Evolutionary conservation across 306 rosid species (phyloP), one percentile per base, ranked within the genome.

Genomic region (Cucurbita moschata): DNA sequence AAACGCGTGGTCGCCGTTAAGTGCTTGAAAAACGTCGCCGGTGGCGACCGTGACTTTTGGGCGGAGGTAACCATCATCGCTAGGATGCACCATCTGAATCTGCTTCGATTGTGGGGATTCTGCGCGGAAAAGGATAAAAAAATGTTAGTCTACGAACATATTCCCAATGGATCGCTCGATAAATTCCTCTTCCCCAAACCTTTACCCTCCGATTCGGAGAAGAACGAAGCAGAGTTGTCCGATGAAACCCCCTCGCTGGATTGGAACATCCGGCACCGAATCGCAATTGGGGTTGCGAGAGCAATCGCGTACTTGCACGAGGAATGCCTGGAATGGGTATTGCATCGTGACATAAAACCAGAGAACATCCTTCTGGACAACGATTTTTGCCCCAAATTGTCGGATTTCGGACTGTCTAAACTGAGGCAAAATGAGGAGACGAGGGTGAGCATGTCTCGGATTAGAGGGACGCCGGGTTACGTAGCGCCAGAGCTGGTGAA

Each of bases 401-500:
- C 98, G 3, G 98, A 94, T 61, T 94, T 94, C 3, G 98, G 98
- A 26, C 15, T 94, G 49, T 95, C 97, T 0, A 94, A 94, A 63
- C 44, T 90, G 30, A 73, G 87, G 75, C 87, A 94, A 62, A 94
- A 94, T 16, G 92, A 94, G 53, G 98, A 85, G 39, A 89, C 89
- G 78, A 86, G 85, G 81, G 90, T 93, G 30, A 93, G 87, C 51
- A 79, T 90, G 79, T 93, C 98, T 0, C 79, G 86, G 63, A 85
- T 91, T 56, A 81, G 96, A 4, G 98, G 98, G 1, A 93, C 98
- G 5, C 93, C 96, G 0, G 98, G 97, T 21, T 94, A 94, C 73
- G 89, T 94, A 96, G 98, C 98, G 18, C 98, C 98, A 0, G 96
- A 94, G 64, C 89, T 96, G 89, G 82, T 87, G 19, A 89, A 87